phyloP scores from a whole-genome alignment of 2,329 filamentous ascomycete species.

The Neocucurbitaria cava region DNA sequence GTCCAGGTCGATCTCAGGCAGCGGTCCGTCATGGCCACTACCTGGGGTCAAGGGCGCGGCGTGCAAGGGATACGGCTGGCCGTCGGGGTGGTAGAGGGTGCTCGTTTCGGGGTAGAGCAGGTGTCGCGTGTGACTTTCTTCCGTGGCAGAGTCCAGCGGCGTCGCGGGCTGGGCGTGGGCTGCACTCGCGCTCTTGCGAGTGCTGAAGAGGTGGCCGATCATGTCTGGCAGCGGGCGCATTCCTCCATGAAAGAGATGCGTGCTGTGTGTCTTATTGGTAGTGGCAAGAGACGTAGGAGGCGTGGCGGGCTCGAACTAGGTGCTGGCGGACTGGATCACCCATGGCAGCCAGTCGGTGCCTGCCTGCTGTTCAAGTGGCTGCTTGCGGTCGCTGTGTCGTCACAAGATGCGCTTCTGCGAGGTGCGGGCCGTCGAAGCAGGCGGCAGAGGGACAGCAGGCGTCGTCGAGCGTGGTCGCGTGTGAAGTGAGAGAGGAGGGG shows the following conservation, averaged over 20 bases:
- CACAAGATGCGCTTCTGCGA: background rate
- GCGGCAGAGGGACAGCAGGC: background rate
- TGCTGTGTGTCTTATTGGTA: constrained; percentile 18
- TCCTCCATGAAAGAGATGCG: constrained; percentile 13
- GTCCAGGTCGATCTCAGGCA: constrained; percentile 52
- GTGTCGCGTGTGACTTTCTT: constrained; percentile 50
- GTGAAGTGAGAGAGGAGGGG: background rate
- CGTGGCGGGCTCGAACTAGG: constrained; percentile 29
- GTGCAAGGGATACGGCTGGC: constrained; percentile 46
- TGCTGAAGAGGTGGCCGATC: constrained; percentile 51
- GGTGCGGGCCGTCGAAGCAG: background rate
- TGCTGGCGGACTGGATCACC: constrained; percentile 28
- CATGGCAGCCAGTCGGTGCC: constrained; percentile 31
- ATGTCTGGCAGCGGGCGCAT: constrained; percentile 40
- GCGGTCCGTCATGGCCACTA: constrained; percentile 45
- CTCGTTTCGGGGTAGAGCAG: constrained; percentile 51
- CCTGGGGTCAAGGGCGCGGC: constrained; percentile 37
- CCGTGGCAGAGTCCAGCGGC: constrained; percentile 47
- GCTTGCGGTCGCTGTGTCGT: background rate
- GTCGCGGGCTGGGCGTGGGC: constrained; percentile 33
- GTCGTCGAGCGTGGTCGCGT: background rate
- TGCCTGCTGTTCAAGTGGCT: background rate
- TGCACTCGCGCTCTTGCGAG: constrained; percentile 38
- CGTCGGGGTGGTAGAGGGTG: constrained; percentile 45
- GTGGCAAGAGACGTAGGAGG: constrained; percentile 13